Base-by-base conservation (phyloP, 345 rosid genomes). In the Camelina hispida region DNA sequence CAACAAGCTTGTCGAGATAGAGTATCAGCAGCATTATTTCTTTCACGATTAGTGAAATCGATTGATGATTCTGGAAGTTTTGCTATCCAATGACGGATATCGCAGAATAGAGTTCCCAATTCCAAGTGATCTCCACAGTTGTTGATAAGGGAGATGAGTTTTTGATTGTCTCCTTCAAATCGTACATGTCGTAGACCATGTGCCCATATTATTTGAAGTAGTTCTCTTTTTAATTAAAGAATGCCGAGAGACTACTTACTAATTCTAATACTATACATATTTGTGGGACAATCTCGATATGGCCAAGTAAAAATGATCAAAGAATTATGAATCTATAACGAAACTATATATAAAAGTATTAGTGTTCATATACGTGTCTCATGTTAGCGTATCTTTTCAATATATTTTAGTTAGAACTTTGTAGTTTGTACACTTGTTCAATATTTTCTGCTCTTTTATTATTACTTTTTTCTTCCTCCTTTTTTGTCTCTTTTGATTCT, bases 401-500 rank as follows among this genome's bases (percentile, higher is more conserved):
- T 17, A 14, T 16, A 58, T 71, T 71, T 22, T 32, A 70, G 76
- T 47, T 35, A 28, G 30, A 77, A 25, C 59, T 55, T 64, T 70
- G 80, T 63, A 55, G 66, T 46, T 62, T 76, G 75, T 55, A 77
- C 80, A 77, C 71, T 62, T 77, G 80, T 70, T 54, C 44, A 55
- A 68, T 23, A 38, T 3, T 63, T 61, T 69, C 16, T 69, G 50
- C 65, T 50, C 14, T 3, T 37, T 55, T 38, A 46, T 25, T 57
- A 50, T 48, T 20, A 37, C 18, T 37, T 40, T 63, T 37, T 42
- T 7, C 16, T 0, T 18, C 5, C 14, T 23, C 2, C 7, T 30
- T 7, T 9, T 46, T 70, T 14, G 62, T 58, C 16, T 13, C 53
- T 53, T 65, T 78, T 71, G 73, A 58, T 59, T 57, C 9, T 66